These are phyloP conservation scores for Globisporangium viniferum DNA, from an alignment of 352 stramenopile species.

Conservation along the genomic window DNA sequence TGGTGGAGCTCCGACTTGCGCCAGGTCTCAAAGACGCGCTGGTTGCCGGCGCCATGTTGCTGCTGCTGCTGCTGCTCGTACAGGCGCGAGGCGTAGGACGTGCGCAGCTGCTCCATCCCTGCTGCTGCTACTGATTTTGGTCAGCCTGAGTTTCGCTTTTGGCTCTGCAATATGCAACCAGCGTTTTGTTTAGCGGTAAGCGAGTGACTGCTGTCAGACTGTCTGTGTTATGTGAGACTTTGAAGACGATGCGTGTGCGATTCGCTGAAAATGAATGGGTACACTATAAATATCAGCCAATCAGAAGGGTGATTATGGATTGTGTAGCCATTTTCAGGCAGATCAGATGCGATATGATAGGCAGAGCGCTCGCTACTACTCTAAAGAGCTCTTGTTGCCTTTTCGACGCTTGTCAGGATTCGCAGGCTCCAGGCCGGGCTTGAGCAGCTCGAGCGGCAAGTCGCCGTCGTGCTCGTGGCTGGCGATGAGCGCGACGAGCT, in stretches of 20 bases:
- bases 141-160: not conserved
- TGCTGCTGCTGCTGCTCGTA: not conserved
- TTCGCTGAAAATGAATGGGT: not conserved
- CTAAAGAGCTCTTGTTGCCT: not conserved
- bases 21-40: not conserved
- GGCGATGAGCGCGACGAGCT: not conserved
- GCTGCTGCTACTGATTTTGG: too few relatives aligned
- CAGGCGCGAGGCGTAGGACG: not conserved
- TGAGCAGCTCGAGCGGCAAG: not conserved
- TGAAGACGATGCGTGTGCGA: not conserved
- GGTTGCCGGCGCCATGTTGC: conserved; percentile 1
- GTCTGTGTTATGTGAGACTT: not conserved
- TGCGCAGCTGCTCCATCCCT: not conserved
- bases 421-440: not conserved
- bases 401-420: not conserved
- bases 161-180: not conserved
- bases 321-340: not conserved
- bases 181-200: not conserved
- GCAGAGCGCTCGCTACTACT: not conserved
- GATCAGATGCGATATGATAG: not conserved
- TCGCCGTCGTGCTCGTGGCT: not conserved
- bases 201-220: too few relatives aligned
- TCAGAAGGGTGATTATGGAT: not conserved
- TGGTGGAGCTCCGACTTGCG: not conserved
- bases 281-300: not conserved